A percentile compares a stretch with the other conserved stretches of the same genome.
Evolutionary conservation across 1,139 yeast genomes (phyloP).

Genomic region (Debaryomyces coudertii): DNA sequence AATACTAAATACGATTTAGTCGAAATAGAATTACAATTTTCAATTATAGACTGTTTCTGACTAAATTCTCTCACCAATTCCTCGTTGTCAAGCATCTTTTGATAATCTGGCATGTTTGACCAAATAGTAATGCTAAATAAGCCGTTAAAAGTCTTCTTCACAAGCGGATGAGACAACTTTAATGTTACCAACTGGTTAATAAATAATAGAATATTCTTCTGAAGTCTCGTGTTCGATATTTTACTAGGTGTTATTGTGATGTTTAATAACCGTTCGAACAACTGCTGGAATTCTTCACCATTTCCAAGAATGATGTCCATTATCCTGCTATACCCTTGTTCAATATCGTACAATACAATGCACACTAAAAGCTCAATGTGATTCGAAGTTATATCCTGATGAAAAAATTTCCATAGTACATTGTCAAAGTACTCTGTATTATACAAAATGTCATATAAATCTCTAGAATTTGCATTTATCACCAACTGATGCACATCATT

Average conservation of each 20-base stretch:
- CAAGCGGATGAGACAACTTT: conserved; percentile 15
- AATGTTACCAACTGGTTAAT: conserved; percentile 9
- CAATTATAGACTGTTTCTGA: conserved; percentile 1
- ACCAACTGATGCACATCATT: conserved; percentile 25
- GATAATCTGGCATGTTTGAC: conserved; percentile 29
- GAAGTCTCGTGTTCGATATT: conserved; percentile 11
- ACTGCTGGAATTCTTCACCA: conserved; percentile 21
- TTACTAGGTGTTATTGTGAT: conserved; percentile 11
- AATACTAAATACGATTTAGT: conserved; percentile 11
- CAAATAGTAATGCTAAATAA: conserved; percentile 43
- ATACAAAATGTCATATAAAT: conserved; percentile 20
- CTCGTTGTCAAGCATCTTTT: conserved; percentile 14
- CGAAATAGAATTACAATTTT: conserved; percentile 11
- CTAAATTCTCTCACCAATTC: neutral
- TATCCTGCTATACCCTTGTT: conserved; percentile 4
- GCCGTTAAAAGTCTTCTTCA: conserved; percentile 29
- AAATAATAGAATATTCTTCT: conserved; percentile 6
- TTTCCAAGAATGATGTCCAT: conserved; percentile 10
- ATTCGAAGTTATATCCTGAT: conserved; percentile 37
- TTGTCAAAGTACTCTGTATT: conserved; percentile 27
- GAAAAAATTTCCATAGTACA: conserved; percentile 45
- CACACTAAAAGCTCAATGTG: conserved; percentile 42
- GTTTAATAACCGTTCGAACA: conserved; percentile 27
- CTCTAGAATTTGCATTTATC: conserved; percentile 10
- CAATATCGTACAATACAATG: conserved; percentile 15